Evolutionary conservation across 305 asterid genomes (phyloP), one percentile per base, ranked within the genome.

Genomic region (Lippia alba): DNA sequence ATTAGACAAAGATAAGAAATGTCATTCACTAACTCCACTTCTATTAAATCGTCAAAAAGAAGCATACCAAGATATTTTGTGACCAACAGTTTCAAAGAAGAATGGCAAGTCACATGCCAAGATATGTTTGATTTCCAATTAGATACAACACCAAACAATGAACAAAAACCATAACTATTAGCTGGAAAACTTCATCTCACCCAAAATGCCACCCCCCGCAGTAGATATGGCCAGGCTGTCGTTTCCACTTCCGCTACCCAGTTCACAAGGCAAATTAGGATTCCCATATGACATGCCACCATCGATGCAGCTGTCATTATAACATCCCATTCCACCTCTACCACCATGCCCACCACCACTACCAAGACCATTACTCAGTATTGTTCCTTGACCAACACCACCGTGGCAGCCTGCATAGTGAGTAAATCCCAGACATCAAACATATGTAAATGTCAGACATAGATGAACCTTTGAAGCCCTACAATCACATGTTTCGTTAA

Each of bases 341-440:
- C 99, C 99, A 64, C 99, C 99, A 79, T 95, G 91, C 48, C 99
- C 99, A 67, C 91, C 99, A 67, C 99, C 98, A 81, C 99, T 84
- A 73, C 98, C 93, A 59, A 86, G 81, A 73, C 96, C 96, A 77
- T 75, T 82, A 63, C 79, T 79, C 70, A 82, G 67, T 71, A 92
- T 76, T 56, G 70, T 66, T 50, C 99, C 99, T 74, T 79, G 91
- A 53, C 99, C 99, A 71, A 92, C 41, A 58, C 99, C 99, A 34
- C 96, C 96, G 45, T 51, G 82, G 84, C 99, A 92, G 79, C 99
- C 99, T 95, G 88, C 82, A 81, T 61, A 77, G 74, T 67, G n/a
- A 75, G 63, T 68, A 79, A 66, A 78, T 61, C 41, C 44, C 20
- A 53, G 65, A 55, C 56, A 45, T 74, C 72, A 71, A 59, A 56